Base-by-base conservation (phyloP, 176 grass and related monocot species). In the Bonia amplexicaulis region DNA sequence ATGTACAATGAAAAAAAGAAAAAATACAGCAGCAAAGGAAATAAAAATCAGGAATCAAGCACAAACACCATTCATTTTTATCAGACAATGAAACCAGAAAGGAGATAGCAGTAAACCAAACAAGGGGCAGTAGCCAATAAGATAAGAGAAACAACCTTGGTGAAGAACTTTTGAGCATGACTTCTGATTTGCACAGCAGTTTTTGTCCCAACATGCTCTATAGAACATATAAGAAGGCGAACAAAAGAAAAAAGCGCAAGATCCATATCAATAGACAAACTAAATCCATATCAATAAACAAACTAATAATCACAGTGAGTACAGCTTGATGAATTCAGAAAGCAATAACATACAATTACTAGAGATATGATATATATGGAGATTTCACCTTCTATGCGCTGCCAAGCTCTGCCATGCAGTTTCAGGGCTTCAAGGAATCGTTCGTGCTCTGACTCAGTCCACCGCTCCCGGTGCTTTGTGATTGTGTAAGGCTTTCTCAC, bases 111-210 rank as follows among this genome's bases (percentile, higher is more conserved):
- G 19, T 51, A 46, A 59, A 85, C 22, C 41, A 91, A 81, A 82
- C 68, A 72, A 77, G 58, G n/a, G 55, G 20, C 37, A 48, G 31
- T 49, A 87, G 85, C 62, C 33, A 61, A 83, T 68, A 48, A 93
- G 60, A 86, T 77, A 83, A 82, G 61, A 80, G 83, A 79, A 83
- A 52, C 74, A 87, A 98, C 96, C 96, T 98, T 98, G 41, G 91
- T 95, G 90, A 95, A 98, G 96, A 95, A 94, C 84, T 98, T 98
- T 89, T 98, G 96, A 77, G 96, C 96, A 79, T 95, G 96, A 91
- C 96, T 95, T 88, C 96, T 92, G 82, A 95, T 98, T 82, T 98
- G 96, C 81, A 95, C 93, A 64, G 96, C 96, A 0, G 96, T 98
- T 69, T 98, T 98, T 84, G 96, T 98, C 71, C 93, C 96, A 83